phyloP scores from a whole-genome alignment of 2,329 filamentous ascomycete genomes.

The Aspergillus sp. region DNA sequence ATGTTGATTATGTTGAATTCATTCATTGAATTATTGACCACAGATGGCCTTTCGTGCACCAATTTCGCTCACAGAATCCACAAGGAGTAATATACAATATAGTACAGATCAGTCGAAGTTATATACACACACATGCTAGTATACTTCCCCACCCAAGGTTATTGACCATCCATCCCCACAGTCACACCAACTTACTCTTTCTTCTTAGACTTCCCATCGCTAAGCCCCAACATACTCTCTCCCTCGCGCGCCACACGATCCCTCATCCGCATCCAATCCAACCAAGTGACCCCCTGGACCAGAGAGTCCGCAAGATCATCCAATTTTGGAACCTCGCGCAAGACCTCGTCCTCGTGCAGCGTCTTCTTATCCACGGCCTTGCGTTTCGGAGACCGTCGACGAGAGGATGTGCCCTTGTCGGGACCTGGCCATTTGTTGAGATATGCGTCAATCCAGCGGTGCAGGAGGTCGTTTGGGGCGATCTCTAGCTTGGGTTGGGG shows the following conservation, averaged over 20 bases:
- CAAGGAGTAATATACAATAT: too few species aligned
- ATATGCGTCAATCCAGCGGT: conserved; percentile 27
- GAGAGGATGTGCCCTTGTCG: neutral
- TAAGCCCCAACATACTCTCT: too few species aligned
- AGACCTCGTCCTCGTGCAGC: neutral
- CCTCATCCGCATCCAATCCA: conserved; percentile 64
- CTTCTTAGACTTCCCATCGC: too few species aligned
- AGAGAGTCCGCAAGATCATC: conserved; percentile 81
- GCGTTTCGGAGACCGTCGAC: neutral
- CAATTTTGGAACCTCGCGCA: conserved; percentile 55
- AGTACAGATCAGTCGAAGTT: too few species aligned
- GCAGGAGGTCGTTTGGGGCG: conserved; percentile 5
- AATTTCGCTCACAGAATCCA: too few species aligned
- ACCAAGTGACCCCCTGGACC: conserved; percentile 73
- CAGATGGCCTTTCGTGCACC: too few species aligned
- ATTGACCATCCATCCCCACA: too few species aligned
- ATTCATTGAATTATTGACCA: too few species aligned
- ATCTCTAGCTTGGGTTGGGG: neutral
- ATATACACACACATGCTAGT: too few species aligned
- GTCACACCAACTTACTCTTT: too few species aligned
- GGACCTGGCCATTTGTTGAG: conserved; percentile 26
- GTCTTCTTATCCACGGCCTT: neutral
- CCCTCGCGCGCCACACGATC: conserved; percentile 27
- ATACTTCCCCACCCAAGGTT: too few species aligned
- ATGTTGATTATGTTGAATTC: too few species aligned